Conservation (phyloP, 352 stramenopile species). For the Phytophthora quininea region DNA sequence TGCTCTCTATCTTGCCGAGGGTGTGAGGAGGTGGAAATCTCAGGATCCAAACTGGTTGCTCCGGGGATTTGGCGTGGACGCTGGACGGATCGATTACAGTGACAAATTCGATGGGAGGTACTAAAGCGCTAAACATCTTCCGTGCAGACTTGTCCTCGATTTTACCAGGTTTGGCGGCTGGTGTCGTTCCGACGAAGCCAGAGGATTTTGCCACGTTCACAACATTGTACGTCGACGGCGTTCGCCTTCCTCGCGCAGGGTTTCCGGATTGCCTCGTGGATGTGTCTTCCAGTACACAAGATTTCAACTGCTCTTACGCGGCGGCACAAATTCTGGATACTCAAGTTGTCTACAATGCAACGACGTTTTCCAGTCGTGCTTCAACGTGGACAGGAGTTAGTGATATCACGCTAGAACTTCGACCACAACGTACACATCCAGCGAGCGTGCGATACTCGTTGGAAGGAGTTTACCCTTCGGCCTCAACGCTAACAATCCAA, state of each 20-base stretch:
- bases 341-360: constrained; percentile 38
- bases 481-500: constrained; percentile 36
- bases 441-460: constrained; percentile 55
- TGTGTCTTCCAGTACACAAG: constrained; percentile 15
- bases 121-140: constrained; percentile 47
- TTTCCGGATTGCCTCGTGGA: constrained; percentile 60
- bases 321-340: constrained; percentile 21
- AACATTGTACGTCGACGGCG: constrained; percentile 56
- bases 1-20: constrained; percentile 67
- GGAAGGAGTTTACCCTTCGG: constrained; percentile 24
- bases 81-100: constrained; percentile 43
- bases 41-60: constrained; percentile 45
- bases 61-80: constrained; percentile 46
- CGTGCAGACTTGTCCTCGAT: constrained; percentile 51
- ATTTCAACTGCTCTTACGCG: constrained; percentile 48
- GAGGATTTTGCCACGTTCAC: constrained; percentile 47
- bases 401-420: constrained; percentile 37
- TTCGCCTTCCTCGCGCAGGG: constrained; percentile 55
- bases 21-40: constrained; percentile 66
- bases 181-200: constrained; percentile 28
- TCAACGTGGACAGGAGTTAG: constrained; percentile 44
- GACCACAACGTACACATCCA: constrained; percentile 30
- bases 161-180: constrained; percentile 29
- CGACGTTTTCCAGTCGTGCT: constrained; percentile 49
- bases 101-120: constrained; percentile 1